phyloP scores from a whole-genome alignment of 1,284 basidiomycete genomes.

The Leccinum pachyderme region DNA sequence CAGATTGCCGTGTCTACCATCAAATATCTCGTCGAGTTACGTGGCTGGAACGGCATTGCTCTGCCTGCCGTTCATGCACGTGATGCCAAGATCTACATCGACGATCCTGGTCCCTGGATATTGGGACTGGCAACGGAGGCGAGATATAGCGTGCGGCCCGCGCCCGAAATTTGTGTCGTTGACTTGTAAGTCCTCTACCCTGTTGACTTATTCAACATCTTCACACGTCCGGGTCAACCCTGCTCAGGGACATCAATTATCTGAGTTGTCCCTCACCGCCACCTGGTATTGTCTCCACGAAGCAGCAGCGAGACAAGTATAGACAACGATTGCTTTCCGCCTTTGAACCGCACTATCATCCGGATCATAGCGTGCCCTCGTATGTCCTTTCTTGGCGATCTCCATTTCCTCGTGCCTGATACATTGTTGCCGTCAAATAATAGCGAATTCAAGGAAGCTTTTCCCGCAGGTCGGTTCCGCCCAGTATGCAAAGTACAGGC shows the following conservation, averaged over 20 bases:
- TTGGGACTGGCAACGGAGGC: slow-evolving; percentile 88
- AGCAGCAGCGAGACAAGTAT: slow-evolving; percentile 83
- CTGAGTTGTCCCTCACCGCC: slow-evolving; percentile 81
- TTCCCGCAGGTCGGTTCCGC: slow-evolving; percentile 85
- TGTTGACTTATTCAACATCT: not conserved
- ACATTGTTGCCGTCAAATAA: slow-evolving; percentile 2
- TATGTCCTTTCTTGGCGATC: slow-evolving; percentile 28
- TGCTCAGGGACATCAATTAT: slow-evolving; percentile 83
- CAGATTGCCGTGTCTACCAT: slow-evolving; percentile 85
- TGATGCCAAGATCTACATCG: slow-evolving; percentile 87
- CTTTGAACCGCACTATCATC: slow-evolving; percentile 82
- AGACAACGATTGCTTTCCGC: slow-evolving; percentile 73
- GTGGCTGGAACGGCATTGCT: slow-evolving; percentile 91
- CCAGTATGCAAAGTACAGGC: slow-evolving; percentile 83
- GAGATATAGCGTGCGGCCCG: slow-evolving; percentile 71
- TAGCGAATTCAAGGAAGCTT: slow-evolving; percentile 93
- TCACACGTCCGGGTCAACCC: slow-evolving; percentile 1
- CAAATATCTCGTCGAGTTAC: slow-evolving; percentile 89
- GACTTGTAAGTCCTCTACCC: slow-evolving; percentile 68
- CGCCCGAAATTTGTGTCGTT: slow-evolving; percentile 84
- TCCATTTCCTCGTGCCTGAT: slow-evolving; percentile 4
- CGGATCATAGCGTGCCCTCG: slow-evolving; percentile 79
- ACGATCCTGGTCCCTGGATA: slow-evolving; percentile 90
- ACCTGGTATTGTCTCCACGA: slow-evolving; percentile 74
- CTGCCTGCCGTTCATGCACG: slow-evolving; percentile 85